These are phyloP conservation scores for Orobanche coerulescens DNA, from an alignment of 257 asterid genomes.

Conservation along the genomic window DNA sequence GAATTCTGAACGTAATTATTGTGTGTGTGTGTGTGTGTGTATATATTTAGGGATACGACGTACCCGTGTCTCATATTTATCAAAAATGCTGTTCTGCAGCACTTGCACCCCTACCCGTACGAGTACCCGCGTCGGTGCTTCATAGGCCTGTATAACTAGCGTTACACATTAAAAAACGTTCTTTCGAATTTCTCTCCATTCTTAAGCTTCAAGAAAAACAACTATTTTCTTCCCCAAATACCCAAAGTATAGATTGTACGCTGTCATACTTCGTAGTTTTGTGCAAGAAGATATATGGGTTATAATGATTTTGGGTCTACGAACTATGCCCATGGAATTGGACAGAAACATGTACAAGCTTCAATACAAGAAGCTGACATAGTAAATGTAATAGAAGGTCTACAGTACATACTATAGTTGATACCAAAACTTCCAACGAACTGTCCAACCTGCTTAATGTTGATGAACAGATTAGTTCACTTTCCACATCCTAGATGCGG, in stretches of 20 bases:
- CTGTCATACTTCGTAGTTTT: not conserved
- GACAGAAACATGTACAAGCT: not conserved
- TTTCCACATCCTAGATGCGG: slow-evolving; percentile 1
- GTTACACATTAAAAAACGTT: too few species aligned
- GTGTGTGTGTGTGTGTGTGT: too few species aligned
- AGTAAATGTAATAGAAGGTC: not conserved
- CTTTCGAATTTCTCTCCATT: too few species aligned
- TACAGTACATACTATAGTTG: not conserved
- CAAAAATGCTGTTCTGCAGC: too few species aligned
- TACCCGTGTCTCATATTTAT: too few species aligned
- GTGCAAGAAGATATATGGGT: not conserved
- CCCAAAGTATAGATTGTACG: not conserved
- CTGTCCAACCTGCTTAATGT: not conserved
- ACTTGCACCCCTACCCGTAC: too few species aligned
- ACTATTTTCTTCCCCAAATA: not conserved
- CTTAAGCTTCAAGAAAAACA: not conserved
- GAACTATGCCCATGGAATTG: not conserved
- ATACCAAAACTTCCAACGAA: not conserved
- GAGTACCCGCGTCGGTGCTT: too few species aligned
- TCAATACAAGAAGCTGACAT: not conserved
- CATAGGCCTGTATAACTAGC: too few species aligned
- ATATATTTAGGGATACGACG: too few species aligned
- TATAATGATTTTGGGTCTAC: not conserved
- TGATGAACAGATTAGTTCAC: not conserved
- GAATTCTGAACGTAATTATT: too few species aligned